These are phyloP conservation scores for Piromyces sp. DNA, from an alignment of 192 early-diverging fungal species.

Conservation along the genomic window DNA sequence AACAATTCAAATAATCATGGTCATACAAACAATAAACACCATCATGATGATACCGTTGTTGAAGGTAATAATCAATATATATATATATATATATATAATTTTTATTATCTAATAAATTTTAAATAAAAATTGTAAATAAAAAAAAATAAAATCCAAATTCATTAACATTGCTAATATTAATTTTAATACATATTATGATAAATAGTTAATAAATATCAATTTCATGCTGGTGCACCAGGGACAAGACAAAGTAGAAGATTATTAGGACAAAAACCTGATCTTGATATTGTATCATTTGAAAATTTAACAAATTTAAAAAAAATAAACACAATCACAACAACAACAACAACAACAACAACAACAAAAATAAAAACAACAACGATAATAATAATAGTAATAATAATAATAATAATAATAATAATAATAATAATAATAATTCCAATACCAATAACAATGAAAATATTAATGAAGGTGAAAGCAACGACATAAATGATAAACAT, in stretches of 20 bases:
- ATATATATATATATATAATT: too few relatives aligned
- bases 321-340: neutral
- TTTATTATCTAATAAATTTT: too few relatives aligned
- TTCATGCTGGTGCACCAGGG: neutral
- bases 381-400: neutral
- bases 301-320: neutral
- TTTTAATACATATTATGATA: too few relatives aligned
- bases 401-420: neutral
- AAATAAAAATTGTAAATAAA: too few relatives aligned
- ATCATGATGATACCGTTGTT: neutral
- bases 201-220: neutral
- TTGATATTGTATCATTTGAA: neutral
- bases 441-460: neutral
- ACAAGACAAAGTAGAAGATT: neutral
- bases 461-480: neutral
- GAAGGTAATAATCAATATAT: neutral
- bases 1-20: neutral
- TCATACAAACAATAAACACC: neutral
- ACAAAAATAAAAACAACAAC: neutral
- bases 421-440: neutral
- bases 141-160: too few relatives aligned
- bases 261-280: neutral
- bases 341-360: neutral
- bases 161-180: too few relatives aligned
- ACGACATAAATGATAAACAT: neutral